Evolutionary conservation across 352 stramenopile species (phyloP).

Genomic region (Phytophthora brassicae): DNA sequence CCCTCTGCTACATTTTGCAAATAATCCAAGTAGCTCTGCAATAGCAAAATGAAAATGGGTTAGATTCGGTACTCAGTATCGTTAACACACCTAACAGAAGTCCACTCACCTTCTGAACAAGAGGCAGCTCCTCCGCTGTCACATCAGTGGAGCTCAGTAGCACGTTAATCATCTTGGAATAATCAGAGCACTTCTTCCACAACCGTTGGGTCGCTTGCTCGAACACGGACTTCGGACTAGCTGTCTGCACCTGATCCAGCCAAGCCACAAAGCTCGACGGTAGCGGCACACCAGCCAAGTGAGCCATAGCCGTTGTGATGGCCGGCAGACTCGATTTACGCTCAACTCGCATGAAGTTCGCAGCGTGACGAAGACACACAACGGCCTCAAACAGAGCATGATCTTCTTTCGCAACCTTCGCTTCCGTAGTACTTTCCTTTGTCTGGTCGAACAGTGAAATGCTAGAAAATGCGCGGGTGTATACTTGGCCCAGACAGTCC

Average conservation of each 20-base stretch:
- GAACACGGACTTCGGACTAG: slow-evolving; percentile 16
- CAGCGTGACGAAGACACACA: slow-evolving; percentile 54
- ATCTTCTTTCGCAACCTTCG: slow-evolving; percentile 25
- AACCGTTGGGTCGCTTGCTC: slow-evolving; percentile 23
- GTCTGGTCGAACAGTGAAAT: slow-evolving; percentile 25
- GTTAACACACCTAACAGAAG: neutral
- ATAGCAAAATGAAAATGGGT: slow-evolving; percentile 9
- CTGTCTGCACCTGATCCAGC: slow-evolving; percentile 39
- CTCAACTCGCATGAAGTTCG: slow-evolving; percentile 60
- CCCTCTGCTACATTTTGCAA: slow-evolving; percentile 33
- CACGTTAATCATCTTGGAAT: slow-evolving; percentile 45
- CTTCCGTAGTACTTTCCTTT: slow-evolving; percentile 21
- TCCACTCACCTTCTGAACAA: slow-evolving; percentile 46
- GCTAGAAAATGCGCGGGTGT: slow-evolving; percentile 48
- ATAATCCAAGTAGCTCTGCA: slow-evolving; percentile 50
- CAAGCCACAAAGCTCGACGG: slow-evolving; percentile 49
- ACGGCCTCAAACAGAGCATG: slow-evolving; percentile 26
- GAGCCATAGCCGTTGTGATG: slow-evolving; percentile 46
- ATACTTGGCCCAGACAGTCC: slow-evolving; percentile 53
- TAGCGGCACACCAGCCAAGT: slow-evolving; percentile 47
- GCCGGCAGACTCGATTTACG: slow-evolving; percentile 43
- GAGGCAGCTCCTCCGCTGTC: slow-evolving; percentile 38
- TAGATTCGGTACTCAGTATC: slow-evolving; percentile 5
- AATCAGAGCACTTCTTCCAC: slow-evolving; percentile 38
- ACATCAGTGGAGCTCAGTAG: slow-evolving; percentile 52